phyloP scores from a whole-genome alignment of 371 early-diverging fungal genomes.

The Mucor indicus region DNA sequence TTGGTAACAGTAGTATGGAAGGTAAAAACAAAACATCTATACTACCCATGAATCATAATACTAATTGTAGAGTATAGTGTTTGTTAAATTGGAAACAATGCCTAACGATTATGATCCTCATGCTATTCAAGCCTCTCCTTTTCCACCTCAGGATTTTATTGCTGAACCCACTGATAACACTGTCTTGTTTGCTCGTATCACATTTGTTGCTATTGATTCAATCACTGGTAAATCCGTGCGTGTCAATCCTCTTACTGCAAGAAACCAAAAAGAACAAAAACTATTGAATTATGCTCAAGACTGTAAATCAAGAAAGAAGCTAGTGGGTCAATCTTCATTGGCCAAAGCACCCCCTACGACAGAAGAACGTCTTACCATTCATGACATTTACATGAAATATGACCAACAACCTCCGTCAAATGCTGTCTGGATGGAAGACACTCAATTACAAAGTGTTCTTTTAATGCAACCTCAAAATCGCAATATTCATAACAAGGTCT shows the following conservation, averaged over 20 bases:
- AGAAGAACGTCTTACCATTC: constrained; percentile 81
- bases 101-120: constrained; percentile 19
- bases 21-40: constrained; percentile 10
- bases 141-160: constrained; percentile 14
- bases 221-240: constrained; percentile 66
- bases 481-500: constrained; percentile 90
- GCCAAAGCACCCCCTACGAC: constrained; percentile 73
- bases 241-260: constrained; percentile 73
- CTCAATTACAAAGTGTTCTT: constrained; percentile 64
- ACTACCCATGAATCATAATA: neutral
- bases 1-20: constrained; percentile 87
- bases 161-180: constrained; percentile 39
- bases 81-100: constrained; percentile 65
- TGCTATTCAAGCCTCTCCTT: neutral
- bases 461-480: constrained; percentile 83
- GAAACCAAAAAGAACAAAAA: constrained; percentile 69
- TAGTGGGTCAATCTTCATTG: constrained; percentile 54
- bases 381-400: constrained; percentile 74
- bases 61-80: constrained; percentile 37
- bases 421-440: constrained; percentile 74
- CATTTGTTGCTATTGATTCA: constrained; percentile 89
- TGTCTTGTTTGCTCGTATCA: constrained; percentile 78
- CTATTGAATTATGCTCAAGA: constrained; percentile 74
- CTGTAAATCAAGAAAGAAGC: constrained; percentile 66
- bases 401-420: constrained; percentile 14